Evolutionary conservation across 2,329 filamentous ascomycete species (phyloP), one percentile per base, ranked within the genome.

Genomic region (Colletotrichum somersetense): DNA sequence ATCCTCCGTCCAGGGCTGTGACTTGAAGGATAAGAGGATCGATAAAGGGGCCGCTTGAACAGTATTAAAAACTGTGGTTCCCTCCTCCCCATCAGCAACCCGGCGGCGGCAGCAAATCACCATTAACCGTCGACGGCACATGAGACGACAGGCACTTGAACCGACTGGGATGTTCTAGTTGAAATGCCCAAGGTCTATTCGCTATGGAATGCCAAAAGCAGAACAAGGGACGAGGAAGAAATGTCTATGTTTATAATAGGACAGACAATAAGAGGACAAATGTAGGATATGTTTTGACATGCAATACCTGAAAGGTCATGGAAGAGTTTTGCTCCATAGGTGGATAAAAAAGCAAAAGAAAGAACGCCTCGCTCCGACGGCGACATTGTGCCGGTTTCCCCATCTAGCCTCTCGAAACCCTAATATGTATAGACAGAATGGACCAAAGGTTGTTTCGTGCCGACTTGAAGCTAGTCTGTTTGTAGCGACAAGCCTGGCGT

Each of bases 331-430:
- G n/a, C 20, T 20, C 58, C 58, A 16, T 48, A n/a, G 52, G 53
- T 38, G 35, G 18, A 58, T 18, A 53, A 40, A 55, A 40, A 55
- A 52, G 40, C 55, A 57, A 46, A 42, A 20, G 18, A 30, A 58
- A 62, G 56, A 52, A 72, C 69, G 59, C 66, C 59, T 46, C 40
- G 69, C 69, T 64, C 69, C 63, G 38, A 59, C 55, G 53, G 53
- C 33, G 66, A 20, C 30, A 26, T 18, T 52, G 40, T 65, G 58
- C 64, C 58, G 38, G 26, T 48, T 56, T 38, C 66, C 23, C 23
- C 55, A 18, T 56, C 30, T 55, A 33, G n/a, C 56, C 40, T 64
- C 35, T 64, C 35, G 42, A 50, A 46, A 55, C 42, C 53, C 66
- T 40, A 14, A 56, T 18, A 40, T 53, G 26, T 48, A 65, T 57